Conservation (phyloP, 2,329 filamentous ascomycete genomes). For the Parastagonospora nodorum region DNA sequence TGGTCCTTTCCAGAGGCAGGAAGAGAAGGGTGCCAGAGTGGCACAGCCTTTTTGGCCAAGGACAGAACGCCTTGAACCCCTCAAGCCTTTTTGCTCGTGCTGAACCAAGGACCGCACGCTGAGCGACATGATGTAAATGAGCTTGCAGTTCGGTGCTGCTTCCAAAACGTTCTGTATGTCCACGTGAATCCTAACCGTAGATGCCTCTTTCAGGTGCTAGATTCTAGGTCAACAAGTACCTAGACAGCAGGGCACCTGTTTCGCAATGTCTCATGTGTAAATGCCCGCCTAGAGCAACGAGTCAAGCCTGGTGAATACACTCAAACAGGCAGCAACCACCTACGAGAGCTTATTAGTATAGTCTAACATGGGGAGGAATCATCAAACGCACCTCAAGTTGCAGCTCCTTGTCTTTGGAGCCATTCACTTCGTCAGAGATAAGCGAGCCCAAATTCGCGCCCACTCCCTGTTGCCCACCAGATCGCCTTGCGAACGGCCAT, state of each 20-base stretch:
- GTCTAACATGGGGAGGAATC: constrained; percentile 21
- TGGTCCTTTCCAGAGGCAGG: background rate
- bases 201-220: background rate
- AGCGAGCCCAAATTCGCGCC: constrained; percentile 90
- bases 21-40: background rate
- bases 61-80: constrained; percentile 31
- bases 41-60: constrained; percentile 6
- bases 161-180: constrained; percentile 11
- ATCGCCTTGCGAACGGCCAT: constrained; percentile 89
- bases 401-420: constrained; percentile 88
- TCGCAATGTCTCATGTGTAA: background rate
- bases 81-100: constrained; percentile 29
- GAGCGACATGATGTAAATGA: constrained; percentile 2
- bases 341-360: constrained; percentile 31
- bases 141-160: constrained; percentile 6
- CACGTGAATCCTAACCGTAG: constrained; percentile 7
- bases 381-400: constrained; percentile 79
- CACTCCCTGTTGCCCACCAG: constrained; percentile 77
- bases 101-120: constrained; percentile 24
- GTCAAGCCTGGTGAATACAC: constrained; percentile 96
- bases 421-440: constrained; percentile 84
- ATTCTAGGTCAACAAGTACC: background rate
- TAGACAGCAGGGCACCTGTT: background rate
- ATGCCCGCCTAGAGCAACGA: constrained; percentile 71
- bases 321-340: constrained; percentile 91